A percentile compares a stretch with the other conserved stretches of the same genome.
Evolutionary conservation across 345 rosid genomes (phyloP).

Genomic region (Heritiera littoralis): DNA sequence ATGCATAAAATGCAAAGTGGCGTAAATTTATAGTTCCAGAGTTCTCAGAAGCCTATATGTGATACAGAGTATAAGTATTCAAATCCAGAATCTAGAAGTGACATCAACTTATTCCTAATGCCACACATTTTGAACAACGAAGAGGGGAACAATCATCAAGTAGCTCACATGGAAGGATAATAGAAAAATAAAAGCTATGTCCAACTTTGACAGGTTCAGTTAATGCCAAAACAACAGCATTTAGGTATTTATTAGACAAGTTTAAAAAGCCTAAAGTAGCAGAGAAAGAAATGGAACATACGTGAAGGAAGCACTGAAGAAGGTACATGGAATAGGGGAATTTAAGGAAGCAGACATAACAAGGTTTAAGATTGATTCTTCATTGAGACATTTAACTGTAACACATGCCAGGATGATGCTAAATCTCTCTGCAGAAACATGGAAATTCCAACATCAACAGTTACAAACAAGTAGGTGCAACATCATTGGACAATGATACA

Average conservation of each 20-base stretch:
- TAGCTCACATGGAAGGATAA: too few relatives aligned
- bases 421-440: slow-evolving; percentile 1
- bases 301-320: background rate
- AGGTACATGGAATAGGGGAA: background rate
- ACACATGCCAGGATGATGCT: background rate
- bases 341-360: background rate
- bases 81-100: background rate
- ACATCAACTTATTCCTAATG: background rate
- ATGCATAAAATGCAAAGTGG: slow-evolving; percentile 91
- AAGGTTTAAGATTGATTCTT: background rate
- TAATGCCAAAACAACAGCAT: background rate
- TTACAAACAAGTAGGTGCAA: background rate
- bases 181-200: background rate
- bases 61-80: slow-evolving; percentile 27
- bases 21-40: slow-evolving; percentile 72
- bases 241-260: background rate
- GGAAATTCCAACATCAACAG: background rate
- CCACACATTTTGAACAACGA: background rate
- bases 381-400: background rate
- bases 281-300: slow-evolving; percentile 6
- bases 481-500: background rate
- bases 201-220: background rate
- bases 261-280: background rate
- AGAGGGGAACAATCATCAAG: too few relatives aligned
- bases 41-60: slow-evolving; percentile 68